phyloP scores from a whole-genome alignment of 306 rosid species.

The Inga oerstediana region DNA sequence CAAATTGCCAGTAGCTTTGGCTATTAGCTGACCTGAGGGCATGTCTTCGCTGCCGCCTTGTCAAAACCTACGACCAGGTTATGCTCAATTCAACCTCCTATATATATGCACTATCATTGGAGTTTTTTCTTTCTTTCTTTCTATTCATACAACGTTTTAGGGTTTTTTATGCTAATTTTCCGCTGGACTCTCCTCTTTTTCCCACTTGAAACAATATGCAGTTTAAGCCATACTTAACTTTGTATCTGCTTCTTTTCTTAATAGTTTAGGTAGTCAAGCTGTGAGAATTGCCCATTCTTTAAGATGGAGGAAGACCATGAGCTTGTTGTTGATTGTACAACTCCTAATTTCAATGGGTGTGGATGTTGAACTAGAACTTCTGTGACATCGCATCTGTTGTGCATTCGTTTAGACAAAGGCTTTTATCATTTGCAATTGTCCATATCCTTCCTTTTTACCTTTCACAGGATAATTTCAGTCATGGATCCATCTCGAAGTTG shows the following conservation, averaged over 20 bases:
- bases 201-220: no score
- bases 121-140: no score
- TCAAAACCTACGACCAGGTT: conserved; percentile 98
- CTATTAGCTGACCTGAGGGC: conserved; percentile 87
- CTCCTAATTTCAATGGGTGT: conserved; percentile 95
- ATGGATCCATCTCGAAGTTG: no score
- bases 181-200: background rate
- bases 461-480: no score
- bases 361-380: background rate
- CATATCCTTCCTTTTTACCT: no score
- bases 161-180: background rate
- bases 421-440: no score
- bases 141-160: no score
- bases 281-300: conserved; percentile 94
- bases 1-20: conserved; percentile 95
- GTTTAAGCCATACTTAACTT: background rate
- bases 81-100: background rate
- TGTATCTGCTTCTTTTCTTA: background rate
- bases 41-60: conserved; percentile 97
- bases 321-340: conserved; percentile 83
- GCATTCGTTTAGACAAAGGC: no score
- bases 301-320: conserved; percentile 92
- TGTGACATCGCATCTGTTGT: background rate
- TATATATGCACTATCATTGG: no score
- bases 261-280: conserved; percentile 86